Evolutionary conservation across 495 filamentous ascomycete species (phyloP).

Genomic region (Trichoderma orchidacearum): DNA sequence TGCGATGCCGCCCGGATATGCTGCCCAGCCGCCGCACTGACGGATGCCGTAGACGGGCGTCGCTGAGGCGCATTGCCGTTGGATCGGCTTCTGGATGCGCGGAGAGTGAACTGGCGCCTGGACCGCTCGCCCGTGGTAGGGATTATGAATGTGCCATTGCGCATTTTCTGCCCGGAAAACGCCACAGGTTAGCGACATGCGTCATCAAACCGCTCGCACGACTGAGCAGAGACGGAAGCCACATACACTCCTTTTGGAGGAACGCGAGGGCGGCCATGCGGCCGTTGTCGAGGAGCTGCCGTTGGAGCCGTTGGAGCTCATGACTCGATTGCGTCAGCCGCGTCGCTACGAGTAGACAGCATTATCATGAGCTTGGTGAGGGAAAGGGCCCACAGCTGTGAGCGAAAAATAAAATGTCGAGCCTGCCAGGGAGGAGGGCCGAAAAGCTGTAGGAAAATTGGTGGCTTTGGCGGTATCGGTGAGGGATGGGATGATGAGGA

Average conservation of each 20-base stretch:
- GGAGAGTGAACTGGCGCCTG: constrained; percentile 42
- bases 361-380: not conserved
- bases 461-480: no score
- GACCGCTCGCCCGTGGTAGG: constrained; percentile 47
- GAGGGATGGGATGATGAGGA: no score
- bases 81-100: constrained; percentile 19
- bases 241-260: constrained; percentile 22
- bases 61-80: constrained; percentile 8
- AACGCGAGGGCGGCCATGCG: constrained; percentile 16
- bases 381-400: not conserved
- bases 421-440: not conserved
- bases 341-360: not conserved
- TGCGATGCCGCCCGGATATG: constrained; percentile 5
- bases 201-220: not conserved
- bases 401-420: not conserved
- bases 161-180: constrained; percentile 28
- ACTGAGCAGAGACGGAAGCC: not conserved
- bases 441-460: no score
- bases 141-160: constrained; percentile 47
- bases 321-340: constrained; percentile 4
- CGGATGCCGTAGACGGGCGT: constrained; percentile 10
- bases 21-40: constrained; percentile 16
- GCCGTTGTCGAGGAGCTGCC: constrained; percentile 7
- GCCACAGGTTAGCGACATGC: not conserved
- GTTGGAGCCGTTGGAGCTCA: constrained; percentile 18